Base-by-base conservation (phyloP, 73 alveolate genomes). In the Paramecium caudatum region DNA sequence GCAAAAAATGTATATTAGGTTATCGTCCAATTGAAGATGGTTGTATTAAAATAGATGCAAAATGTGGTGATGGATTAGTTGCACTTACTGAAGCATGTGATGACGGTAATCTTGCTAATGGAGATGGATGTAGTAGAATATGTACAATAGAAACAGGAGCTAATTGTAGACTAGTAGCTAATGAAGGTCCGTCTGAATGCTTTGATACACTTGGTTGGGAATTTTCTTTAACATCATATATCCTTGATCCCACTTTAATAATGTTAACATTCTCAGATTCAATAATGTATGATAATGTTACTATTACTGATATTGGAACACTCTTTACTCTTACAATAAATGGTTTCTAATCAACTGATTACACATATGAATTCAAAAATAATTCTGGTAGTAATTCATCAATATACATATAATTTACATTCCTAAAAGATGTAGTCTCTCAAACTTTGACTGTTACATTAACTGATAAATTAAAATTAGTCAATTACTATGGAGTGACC, bases 111-210 rank as follows among this genome's bases (percentile, higher is more conserved):
- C 46, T 30, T 46, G 82, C 49, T 5, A 47, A 82, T 47, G 91
- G 27, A 7, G 91, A 82, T 49, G 91, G 91, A 19, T 82, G 91
- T 47, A 25, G 47, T 3, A 37, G 74, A 46, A 61, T 23, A 25
- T 82, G 91, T 82, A n/a, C 2, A 1, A 47, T 82, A 7, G 91
- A 82, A 82, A 61, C 8, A 1, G 91, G 82, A 46, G 61, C 49
- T 12, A 49, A 47, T 46, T 82, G 91, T 47, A 82, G 88, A 41
- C 62, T 43, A 10, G 12, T 74, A 6, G 8, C 36, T 10, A 74
- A 74, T 74, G 62, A 74, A 74, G 88, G 88, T 21, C 88, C 88
- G 6, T 74, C 88, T 5, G 88, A 41, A 21, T 74, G 88, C 43
- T 74, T 41, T 74, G 65, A 43, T 45, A 39, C 27, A 1, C 15